Base-by-base conservation (phyloP, 768 basidiomycete species). In the Lentinula sp. region DNA sequence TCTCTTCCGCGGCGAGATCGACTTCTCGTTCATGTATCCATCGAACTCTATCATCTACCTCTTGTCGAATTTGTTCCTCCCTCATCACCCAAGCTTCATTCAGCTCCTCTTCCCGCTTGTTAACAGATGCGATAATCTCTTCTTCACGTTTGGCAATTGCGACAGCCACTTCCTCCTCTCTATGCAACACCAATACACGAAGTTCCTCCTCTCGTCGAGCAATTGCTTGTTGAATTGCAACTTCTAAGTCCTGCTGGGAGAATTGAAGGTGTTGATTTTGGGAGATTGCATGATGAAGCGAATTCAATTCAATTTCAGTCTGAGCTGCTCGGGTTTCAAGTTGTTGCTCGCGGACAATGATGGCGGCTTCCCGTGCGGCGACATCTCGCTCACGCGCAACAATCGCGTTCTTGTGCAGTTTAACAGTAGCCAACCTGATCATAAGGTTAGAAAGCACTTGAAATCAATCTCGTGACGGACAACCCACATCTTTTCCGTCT, bases 401-500 rank as follows among this genome's bases (percentile, higher is more conserved):
- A 12, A 90, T 71, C 2, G 74, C 76, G 2, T 77, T 71, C 66
- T 85, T 85, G 72, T 90, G 88, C 0, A 70, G 66, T 72, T 90
- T 91, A 33, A 91, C 85, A 1, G 79, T 76, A 32, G 77, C 74
- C 15, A 91, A 74, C 79, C 91, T 92, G 49, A 49, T 36, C 28
- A 35, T 35, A 16, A 32, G n/a, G 42, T 51, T 53, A 62, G 45
- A 28, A 7, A 35, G 56, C 10, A 59, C 33, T 28, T 43, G 41
- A 9, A 23, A 36, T 39, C 18, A 48, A 58, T 28, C 37, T 37
- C 36, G 64, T 18, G 15, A 39, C 39, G 33, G 58, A n/a, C 20
- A 58, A 66, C 83, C 33, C 62, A 90, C 91, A 91, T 85, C 66
- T 90, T 92, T 65, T 91, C 87, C 0, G 90, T 84, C 67, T 93